A percentile compares a stretch with the other conserved stretches of the same genome.
These are phyloP conservation scores for Pisolithus orientalis DNA, from an alignment of 768 basidiomycete genomes.

Conservation along the genomic window DNA sequence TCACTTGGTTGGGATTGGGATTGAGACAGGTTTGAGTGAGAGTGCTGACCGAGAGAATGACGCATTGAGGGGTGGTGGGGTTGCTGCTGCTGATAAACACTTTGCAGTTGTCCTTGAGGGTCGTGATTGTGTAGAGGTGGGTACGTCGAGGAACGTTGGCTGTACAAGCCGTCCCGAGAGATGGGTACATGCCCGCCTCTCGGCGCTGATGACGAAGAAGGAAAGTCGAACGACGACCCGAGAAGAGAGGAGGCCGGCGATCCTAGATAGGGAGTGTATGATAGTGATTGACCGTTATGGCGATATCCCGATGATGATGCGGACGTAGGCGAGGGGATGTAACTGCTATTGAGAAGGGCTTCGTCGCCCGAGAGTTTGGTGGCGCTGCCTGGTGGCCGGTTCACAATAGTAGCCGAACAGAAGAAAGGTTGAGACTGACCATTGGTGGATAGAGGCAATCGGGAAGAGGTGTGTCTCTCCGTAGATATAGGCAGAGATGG, in stretches of 20 bases:
- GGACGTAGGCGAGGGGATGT: slow-evolving; percentile 26
- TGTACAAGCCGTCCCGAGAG: slow-evolving; percentile 21
- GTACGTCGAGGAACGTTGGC: slow-evolving; percentile 20
- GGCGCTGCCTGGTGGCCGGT: slow-evolving; percentile 13
- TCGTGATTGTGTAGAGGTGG: slow-evolving; percentile 10
- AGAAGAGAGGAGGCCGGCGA: slow-evolving; percentile 20
- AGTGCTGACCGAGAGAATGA: neutral
- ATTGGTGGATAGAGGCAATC: slow-evolving; percentile 22
- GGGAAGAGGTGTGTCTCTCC: slow-evolving; percentile 27
- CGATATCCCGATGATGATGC: slow-evolving; percentile 23
- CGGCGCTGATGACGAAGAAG: slow-evolving; percentile 17
- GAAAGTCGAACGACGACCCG: slow-evolving; percentile 24
- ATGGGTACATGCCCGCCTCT: slow-evolving; percentile 11
- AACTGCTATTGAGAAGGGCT: slow-evolving; percentile 22
- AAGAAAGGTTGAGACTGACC: slow-evolving; percentile 16
- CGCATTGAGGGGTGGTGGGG: neutral
- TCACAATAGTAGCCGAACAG: slow-evolving; percentile 21
- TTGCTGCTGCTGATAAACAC: neutral
- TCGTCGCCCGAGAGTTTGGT: slow-evolving; percentile 23
- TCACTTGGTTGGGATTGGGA: slow-evolving; percentile 15
- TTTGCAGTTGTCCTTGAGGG: neutral
- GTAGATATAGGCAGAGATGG: slow-evolving; percentile 29
- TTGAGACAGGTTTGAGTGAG: slow-evolving; percentile 7
- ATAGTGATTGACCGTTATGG: slow-evolving; percentile 18
- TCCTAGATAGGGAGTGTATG: slow-evolving; percentile 20